These are phyloP conservation scores for Talaromyces sp. DNA, from an alignment of 2,329 filamentous ascomycete genomes.

Conservation along the genomic window DNA sequence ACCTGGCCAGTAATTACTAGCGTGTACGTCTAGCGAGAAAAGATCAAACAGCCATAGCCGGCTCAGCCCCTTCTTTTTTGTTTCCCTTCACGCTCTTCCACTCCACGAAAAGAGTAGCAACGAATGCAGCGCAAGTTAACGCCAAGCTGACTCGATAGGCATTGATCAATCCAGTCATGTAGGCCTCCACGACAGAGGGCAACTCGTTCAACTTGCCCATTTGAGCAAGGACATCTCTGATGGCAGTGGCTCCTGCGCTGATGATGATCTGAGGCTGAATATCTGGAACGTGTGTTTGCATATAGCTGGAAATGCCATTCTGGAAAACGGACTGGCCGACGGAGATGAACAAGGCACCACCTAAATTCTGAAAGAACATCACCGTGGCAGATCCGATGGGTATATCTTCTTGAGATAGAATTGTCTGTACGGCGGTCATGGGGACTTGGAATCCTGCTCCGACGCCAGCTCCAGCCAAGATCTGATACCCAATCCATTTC, in stretches of 20 bases:
- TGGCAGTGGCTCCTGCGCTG: constrained; percentile 10
- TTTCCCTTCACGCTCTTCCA: constrained; percentile 15
- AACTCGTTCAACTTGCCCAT: constrained; percentile 6
- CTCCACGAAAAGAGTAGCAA: constrained; percentile 9
- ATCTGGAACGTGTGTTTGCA: constrained; percentile 19
- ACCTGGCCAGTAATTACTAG: not conserved
- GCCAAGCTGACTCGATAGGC: constrained; percentile 5
- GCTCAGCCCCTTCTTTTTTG: not conserved
- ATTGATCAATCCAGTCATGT: constrained; percentile 9
- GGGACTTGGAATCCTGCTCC: constrained; percentile 27
- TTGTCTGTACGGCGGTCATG: constrained; percentile 25
- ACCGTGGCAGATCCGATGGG: constrained; percentile 26
- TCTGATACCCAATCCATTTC: constrained; percentile 33
- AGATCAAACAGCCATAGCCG: not conserved
- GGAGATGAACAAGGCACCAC: constrained; percentile 30
- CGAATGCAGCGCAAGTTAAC: constrained; percentile 5
- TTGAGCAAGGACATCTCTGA: not conserved
- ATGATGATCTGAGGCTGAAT: constrained; percentile 3
- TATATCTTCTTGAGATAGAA: constrained; percentile 27
- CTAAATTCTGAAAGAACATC: constrained; percentile 30
- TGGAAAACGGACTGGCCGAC: constrained; percentile 29
- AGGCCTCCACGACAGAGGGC: constrained; percentile 7
- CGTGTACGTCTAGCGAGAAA: not conserved
- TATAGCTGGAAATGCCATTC: constrained; percentile 25
- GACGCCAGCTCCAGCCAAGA: constrained; percentile 27